Evolutionary conservation across 148 eudicot genomes (phyloP).

Genomic region (Oxyria digyna): DNA sequence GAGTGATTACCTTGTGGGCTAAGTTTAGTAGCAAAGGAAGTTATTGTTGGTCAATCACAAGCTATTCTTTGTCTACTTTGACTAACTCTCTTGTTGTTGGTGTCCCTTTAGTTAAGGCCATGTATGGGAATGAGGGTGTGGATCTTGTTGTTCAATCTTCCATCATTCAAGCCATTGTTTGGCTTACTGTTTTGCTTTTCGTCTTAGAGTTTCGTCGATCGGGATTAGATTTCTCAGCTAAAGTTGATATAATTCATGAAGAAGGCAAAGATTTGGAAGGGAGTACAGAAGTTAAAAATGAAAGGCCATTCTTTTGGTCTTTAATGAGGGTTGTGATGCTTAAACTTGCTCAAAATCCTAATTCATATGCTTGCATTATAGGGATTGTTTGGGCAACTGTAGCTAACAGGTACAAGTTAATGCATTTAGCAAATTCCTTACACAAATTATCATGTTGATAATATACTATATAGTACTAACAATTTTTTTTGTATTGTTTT

Average conservation of each 20-base stretch:
- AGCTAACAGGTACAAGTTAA: constrained; percentile 37
- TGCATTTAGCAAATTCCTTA: background rate
- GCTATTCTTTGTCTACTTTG: constrained; percentile 51
- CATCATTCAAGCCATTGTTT: constrained; percentile 49
- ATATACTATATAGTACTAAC: background rate
- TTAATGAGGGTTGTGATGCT: constrained; percentile 43
- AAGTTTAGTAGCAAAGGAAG: constrained; percentile 52
- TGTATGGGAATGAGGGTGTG: constrained; percentile 51
- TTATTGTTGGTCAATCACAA: constrained; percentile 69
- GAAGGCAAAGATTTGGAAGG: constrained; percentile 31
- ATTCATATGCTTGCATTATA: constrained; percentile 55
- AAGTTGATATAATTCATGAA: background rate
- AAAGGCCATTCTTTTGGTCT: constrained; percentile 27
- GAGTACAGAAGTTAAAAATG: background rate
- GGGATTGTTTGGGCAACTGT: constrained; percentile 69
- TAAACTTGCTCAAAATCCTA: constrained; percentile 55
- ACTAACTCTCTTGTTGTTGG: constrained; percentile 69
- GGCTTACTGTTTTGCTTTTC: constrained; percentile 48
- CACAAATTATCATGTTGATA: background rate
- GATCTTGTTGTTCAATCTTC: constrained; percentile 64
- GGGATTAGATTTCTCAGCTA: constrained; percentile 13
- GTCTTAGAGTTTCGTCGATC: constrained; percentile 51
- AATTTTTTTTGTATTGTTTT: background rate
- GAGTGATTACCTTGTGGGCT: constrained; percentile 51
- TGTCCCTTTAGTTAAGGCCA: constrained; percentile 49